Evolutionary conservation across 2,329 filamentous ascomycete genomes (phyloP).

Genomic region (Colletotrichum chrysophilum): DNA sequence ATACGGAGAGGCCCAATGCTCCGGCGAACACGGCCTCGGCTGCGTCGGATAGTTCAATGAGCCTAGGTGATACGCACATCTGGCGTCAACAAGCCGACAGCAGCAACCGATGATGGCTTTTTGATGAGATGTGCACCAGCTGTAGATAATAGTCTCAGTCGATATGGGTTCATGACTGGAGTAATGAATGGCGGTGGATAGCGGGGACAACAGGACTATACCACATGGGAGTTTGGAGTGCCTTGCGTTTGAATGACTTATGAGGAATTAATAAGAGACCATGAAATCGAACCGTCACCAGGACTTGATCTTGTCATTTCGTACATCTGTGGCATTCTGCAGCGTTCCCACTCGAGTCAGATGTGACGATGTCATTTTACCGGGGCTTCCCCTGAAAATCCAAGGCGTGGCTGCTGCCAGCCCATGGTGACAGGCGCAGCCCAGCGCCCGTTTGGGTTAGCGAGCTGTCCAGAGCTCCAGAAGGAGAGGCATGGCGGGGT

Average conservation of each 20-base stretch:
- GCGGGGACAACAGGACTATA: conserved; percentile 9
- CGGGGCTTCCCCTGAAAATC: background rate
- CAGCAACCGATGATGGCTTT: background rate
- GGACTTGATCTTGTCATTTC: background rate
- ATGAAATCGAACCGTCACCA: background rate
- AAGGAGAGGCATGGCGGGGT: conserved; percentile 8
- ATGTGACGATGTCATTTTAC: background rate
- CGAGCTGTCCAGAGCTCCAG: conserved; percentile 2
- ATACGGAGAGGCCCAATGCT: background rate
- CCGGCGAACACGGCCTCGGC: conserved; percentile 26
- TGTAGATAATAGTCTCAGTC: conserved; percentile 5
- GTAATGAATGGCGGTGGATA: background rate
- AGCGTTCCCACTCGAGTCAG: background rate
- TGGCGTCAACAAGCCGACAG: conserved; percentile 42
- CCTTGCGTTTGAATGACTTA: background rate
- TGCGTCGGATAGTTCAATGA: conserved; percentile 48
- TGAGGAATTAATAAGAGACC: background rate
- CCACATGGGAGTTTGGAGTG: background rate
- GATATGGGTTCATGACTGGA: background rate
- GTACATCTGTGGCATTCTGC: background rate
- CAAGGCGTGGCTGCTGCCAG: background rate
- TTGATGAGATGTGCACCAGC: background rate
- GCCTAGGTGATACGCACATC: conserved; percentile 55
- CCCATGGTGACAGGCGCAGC: rapidly evolving
- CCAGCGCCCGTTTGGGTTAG: background rate